Evolutionary conservation across 441 rosid genomes (phyloP).

Genomic region (Pelargonium citronellum): DNA sequence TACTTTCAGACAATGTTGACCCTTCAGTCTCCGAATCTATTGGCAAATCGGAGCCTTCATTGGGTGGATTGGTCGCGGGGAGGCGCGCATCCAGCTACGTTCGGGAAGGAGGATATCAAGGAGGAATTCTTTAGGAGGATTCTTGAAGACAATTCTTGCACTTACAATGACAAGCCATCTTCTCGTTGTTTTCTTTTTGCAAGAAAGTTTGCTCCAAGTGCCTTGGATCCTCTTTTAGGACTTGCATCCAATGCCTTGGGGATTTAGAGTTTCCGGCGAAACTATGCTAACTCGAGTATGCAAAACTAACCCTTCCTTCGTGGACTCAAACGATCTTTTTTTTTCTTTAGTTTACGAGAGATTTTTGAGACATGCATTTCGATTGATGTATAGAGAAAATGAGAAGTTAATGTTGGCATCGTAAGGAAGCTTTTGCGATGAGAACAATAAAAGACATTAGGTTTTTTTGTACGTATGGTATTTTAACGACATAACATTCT

Average conservation of each 20-base stretch:
- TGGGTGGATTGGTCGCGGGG: conserved; percentile 94
- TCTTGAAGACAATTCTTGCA: conserved; percentile 39
- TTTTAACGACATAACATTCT: too few species aligned
- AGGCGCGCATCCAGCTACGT: conserved; percentile 87
- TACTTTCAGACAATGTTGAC: conserved; percentile 83
- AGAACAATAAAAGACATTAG: too few species aligned
- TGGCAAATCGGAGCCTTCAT: conserved; percentile 70
- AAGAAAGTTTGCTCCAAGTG: conserved; percentile 78
- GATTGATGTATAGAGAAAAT: too few species aligned
- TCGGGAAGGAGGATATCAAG: conserved; percentile 47
- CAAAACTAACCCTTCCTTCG: too few species aligned
- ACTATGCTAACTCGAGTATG: too few species aligned
- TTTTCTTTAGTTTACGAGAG: too few species aligned
- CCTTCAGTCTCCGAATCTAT: conserved; percentile 45
- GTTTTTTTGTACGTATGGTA: too few species aligned
- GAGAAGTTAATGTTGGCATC: too few species aligned
- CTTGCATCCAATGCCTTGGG: conserved; percentile 52
- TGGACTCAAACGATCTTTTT: too few species aligned
- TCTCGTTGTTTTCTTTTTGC: conserved; percentile 65
- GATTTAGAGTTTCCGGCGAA: conserved; percentile 13
- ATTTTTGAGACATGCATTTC: too few species aligned
- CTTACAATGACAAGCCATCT: conserved; percentile 49
- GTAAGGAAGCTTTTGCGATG: too few species aligned
- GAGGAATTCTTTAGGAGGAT: conserved; percentile 48
- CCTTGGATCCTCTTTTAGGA: conserved; percentile 59